Evolutionary conservation across 306 rosid genomes (phyloP).

Genomic region (Vigna nakashimae): DNA sequence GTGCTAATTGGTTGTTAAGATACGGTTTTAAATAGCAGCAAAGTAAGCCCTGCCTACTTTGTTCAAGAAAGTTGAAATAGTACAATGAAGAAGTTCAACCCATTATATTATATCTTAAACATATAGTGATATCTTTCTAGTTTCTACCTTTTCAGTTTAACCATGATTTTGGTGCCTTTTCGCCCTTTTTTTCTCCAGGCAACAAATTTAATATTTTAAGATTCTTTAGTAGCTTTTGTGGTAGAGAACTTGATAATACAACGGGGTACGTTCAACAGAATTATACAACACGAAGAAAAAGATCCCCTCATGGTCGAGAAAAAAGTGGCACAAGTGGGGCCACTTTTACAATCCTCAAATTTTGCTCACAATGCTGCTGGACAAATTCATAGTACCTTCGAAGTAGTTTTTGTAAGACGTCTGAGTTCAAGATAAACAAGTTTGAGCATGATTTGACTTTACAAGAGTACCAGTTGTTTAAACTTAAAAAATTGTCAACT

Average conservation of each 20-base stretch:
- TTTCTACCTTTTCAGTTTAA: conserved; percentile 47
- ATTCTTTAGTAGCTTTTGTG: conserved; percentile 47
- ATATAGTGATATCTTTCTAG: conserved; percentile 34
- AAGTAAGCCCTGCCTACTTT: conserved; percentile 50
- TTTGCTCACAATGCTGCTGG: conserved; percentile 18
- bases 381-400: conserved; percentile 43
- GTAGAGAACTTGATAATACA: conserved; percentile 53
- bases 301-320: conserved; percentile 42
- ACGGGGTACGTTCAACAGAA: conserved; percentile 49
- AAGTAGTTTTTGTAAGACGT: conserved; percentile 32
- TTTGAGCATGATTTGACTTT: conserved; percentile 57
- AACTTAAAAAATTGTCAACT: conserved; percentile 49
- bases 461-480: conserved; percentile 45
- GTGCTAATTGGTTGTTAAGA: conserved; percentile 43
- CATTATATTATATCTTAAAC: conserved; percentile 29
- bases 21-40: conserved; percentile 58
- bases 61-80: conserved; percentile 30
- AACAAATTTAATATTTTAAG: conserved; percentile 44
- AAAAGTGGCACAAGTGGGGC: conserved; percentile 58
- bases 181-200: conserved; percentile 35
- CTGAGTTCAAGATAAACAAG: conserved; percentile 7
- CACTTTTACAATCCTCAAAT: conserved; percentile 37
- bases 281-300: conserved; percentile 45
- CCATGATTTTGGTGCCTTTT: conserved; percentile 44
- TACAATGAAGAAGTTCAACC: conserved; percentile 35